phyloP scores from a whole-genome alignment of 371 early-diverging fungal genomes.

The Lichtheimia corymbifera region DNA sequence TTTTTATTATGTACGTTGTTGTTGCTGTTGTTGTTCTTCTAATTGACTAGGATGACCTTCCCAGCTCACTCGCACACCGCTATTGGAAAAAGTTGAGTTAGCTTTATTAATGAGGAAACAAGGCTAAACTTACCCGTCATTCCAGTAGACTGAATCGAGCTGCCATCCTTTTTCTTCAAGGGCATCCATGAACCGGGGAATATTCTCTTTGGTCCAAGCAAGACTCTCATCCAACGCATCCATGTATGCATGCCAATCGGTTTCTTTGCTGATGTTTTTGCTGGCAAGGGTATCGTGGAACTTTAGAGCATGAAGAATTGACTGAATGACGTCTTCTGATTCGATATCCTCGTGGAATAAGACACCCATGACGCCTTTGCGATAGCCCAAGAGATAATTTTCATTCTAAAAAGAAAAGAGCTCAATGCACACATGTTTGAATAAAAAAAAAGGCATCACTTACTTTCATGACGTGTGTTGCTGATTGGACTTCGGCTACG shows the following conservation, averaged over 20 bases:
- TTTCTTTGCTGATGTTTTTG: conserved; percentile 27
- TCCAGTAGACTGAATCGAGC: conserved; percentile 66
- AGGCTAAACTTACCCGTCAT: conserved; percentile 38
- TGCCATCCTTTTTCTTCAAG: conserved; percentile 61
- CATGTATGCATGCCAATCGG: conserved; percentile 31
- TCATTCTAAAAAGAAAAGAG: conserved; percentile 27
- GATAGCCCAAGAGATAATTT: conserved; percentile 48
- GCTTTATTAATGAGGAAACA: neutral
- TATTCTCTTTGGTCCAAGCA: conserved; percentile 52
- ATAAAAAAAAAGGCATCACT: neutral
- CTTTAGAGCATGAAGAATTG: conserved; percentile 61
- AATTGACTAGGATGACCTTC: conserved; percentile 7
- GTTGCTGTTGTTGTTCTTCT: neutral
- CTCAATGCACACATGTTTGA: neutral
- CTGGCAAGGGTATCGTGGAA: conserved; percentile 44
- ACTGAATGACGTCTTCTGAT: conserved; percentile 57
- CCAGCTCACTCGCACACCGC: conserved; percentile 17
- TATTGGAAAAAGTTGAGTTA: neutral
- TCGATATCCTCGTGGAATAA: conserved; percentile 57
- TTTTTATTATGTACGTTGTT: neutral
- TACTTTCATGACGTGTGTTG: conserved; percentile 42
- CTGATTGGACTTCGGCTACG: conserved; percentile 38
- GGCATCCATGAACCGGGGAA: conserved; percentile 49
- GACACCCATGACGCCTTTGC: conserved; percentile 44
- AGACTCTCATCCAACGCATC: conserved; percentile 35